Conservation (phyloP, 306 rosid genomes). For the Biancaea sappan region DNA sequence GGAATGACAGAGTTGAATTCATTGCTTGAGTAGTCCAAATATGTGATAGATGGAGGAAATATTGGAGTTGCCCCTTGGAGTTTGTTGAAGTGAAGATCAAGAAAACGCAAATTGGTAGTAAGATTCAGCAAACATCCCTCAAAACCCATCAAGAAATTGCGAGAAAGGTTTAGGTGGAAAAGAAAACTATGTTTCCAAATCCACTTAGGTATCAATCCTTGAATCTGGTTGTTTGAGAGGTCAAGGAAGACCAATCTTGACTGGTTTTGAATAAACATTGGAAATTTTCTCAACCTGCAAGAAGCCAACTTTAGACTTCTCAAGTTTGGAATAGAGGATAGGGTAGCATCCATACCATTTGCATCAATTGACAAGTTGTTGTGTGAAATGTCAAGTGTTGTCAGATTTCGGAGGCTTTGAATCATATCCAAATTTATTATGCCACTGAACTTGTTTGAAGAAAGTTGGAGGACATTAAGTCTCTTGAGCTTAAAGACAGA, state of each 20-base stretch:
- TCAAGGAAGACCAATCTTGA: conserved; percentile 3
- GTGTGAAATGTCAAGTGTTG: conserved; percentile 44
- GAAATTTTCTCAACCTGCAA: conserved; percentile 34
- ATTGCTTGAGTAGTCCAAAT: conserved; percentile 29
- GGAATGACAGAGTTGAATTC: conserved; percentile 25
- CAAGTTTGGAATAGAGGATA: conserved; percentile 15
- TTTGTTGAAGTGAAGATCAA: conserved; percentile 52
- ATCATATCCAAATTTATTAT: not conserved
- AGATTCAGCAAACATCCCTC: conserved; percentile 8
- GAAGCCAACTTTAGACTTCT: conserved; percentile 36
- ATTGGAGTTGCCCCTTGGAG: no score
- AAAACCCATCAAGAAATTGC: conserved; percentile 21
- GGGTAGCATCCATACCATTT: not conserved
- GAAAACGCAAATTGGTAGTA: not conserved
- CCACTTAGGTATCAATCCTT: conserved; percentile 54
- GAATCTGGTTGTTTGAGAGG: conserved; percentile 51
- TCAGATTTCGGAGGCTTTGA: conserved; percentile 7
- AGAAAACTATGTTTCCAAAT: conserved; percentile 22
- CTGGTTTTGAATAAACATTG: conserved; percentile 34
- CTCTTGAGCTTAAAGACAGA: conserved; percentile 20
- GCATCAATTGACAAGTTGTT: conserved; percentile 32
- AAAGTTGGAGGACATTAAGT: no score
- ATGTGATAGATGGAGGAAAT: no score
- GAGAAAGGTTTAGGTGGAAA: conserved; percentile 54
- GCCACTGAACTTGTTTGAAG: conserved; percentile 55